Conservation (phyloP, 2,329 filamentous ascomycete species). For the Alternaria burnsii region DNA sequence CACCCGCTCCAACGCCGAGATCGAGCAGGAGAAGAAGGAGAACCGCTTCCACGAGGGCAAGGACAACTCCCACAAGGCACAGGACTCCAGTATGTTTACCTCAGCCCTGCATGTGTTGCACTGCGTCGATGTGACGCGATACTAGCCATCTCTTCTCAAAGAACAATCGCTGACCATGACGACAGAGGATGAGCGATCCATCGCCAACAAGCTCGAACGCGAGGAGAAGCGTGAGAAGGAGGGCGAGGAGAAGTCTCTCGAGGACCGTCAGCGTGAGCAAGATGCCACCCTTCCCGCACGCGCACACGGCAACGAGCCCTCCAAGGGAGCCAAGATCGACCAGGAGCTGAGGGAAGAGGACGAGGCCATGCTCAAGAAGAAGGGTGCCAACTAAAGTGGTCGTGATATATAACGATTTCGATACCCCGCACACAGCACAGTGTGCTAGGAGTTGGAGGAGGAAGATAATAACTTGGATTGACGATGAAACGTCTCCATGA, state of each 20-base stretch:
- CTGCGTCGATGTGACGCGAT: background rate
- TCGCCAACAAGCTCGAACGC: conserved; percentile 74
- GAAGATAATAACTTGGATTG: conserved; percentile 18
- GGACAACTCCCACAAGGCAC: conserved; percentile 70
- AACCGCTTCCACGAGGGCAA: conserved; percentile 77
- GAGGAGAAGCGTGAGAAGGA: conserved; percentile 64
- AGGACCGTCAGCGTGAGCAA: conserved; percentile 59
- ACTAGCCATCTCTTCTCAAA: conserved; percentile 1
- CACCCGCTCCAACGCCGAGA: conserved; percentile 65
- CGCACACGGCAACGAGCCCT: conserved; percentile 76
- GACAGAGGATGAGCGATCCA: conserved; percentile 72
- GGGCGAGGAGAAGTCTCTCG: conserved; percentile 36
- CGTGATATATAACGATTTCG: conserved; percentile 7
- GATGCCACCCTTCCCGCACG: conserved; percentile 68
- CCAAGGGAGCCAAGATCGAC: conserved; percentile 75
- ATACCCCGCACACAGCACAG: conserved; percentile 19
- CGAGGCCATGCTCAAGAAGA: conserved; percentile 68
- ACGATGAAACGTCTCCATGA: conserved; percentile 15
- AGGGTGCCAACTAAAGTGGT: conserved; percentile 55
- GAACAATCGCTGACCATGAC: conserved; percentile 36
- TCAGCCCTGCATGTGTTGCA: background rate
- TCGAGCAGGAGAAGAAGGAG: conserved; percentile 61
- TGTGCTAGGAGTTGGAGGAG: conserved; percentile 18
- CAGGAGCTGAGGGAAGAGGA: conserved; percentile 74
- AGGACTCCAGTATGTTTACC: conserved; percentile 72